Percentiles rank a stretch among this genome's conserved stretches.
phyloP scores from a whole-genome alignment of 805 yeast species.

The Kodamaea hsintzibuensis region DNA sequence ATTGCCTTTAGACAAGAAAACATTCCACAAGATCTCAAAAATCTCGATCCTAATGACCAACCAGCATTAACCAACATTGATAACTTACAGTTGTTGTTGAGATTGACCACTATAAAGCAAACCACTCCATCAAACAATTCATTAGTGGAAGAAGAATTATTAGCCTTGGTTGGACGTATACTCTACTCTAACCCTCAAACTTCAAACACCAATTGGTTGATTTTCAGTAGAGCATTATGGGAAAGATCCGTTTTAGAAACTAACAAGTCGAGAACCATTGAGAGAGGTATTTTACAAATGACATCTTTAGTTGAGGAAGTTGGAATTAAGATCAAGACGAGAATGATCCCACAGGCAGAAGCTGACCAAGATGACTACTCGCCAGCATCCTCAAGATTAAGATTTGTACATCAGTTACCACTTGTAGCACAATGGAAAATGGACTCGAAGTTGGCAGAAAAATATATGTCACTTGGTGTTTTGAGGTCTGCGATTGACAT shows the following conservation, averaged over 20 bases:
- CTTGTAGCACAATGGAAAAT: constrained; percentile 82
- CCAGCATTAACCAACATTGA: constrained; percentile 73
- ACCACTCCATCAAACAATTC: constrained; percentile 72
- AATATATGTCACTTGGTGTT: constrained; percentile 81
- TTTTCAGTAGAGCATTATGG: constrained; percentile 85
- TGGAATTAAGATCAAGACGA: constrained; percentile 63
- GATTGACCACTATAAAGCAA: constrained; percentile 61
- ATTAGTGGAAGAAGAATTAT: constrained; percentile 78
- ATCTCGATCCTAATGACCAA: constrained; percentile 78
- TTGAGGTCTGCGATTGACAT: constrained; percentile 86
- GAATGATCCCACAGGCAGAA: constrained; percentile 49
- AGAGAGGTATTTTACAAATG: constrained; percentile 91
- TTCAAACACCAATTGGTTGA: constrained; percentile 61
- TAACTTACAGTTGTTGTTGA: constrained; percentile 67
- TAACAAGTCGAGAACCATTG: constrained; percentile 78
- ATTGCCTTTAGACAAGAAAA: constrained; percentile 60
- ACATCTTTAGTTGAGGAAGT: constrained; percentile 88
- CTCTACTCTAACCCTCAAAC: constrained; percentile 49
- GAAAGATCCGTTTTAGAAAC: constrained; percentile 85
- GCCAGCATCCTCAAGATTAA: constrained; percentile 54
- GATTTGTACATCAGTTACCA: constrained; percentile 72
- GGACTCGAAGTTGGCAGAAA: constrained; percentile 82
- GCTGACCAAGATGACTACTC: constrained; percentile 28
- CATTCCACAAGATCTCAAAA: constrained; percentile 55
- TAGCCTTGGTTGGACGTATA: constrained; percentile 73